Conservation (phyloP, 306 rosid species). For the Pterocarpus macrocarpus region DNA sequence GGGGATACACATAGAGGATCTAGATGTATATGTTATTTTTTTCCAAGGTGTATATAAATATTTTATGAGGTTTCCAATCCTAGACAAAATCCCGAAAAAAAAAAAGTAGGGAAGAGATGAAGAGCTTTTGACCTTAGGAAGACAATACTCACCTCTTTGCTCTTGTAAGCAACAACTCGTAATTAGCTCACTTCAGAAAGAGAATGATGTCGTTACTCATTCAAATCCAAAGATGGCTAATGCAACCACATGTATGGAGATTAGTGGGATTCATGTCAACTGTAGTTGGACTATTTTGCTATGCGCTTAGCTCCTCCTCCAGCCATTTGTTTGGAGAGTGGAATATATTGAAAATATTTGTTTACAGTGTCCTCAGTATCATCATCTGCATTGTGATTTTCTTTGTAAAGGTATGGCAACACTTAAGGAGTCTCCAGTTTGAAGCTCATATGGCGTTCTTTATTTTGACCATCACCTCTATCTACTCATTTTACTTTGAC, state of each 20-base stretch:
- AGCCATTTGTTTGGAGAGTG: background rate
- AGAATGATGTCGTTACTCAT: background rate
- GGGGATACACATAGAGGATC: too few relatives aligned
- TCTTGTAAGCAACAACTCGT: too few relatives aligned
- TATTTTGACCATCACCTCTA: background rate
- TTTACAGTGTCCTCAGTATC: background rate
- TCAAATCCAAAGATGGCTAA: background rate
- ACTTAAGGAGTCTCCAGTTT: background rate
- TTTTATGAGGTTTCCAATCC: too few relatives aligned
- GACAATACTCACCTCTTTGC: too few relatives aligned
- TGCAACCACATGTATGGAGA: background rate
- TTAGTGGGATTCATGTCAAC: background rate
- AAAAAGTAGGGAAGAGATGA: too few relatives aligned
- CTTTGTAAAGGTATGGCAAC: background rate
- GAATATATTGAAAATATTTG: background rate
- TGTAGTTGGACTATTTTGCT: background rate
- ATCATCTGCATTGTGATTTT: background rate
- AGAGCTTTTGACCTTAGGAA: too few relatives aligned
- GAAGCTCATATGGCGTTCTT: slow-evolving; percentile 1
- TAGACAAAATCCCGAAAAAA: too few relatives aligned
- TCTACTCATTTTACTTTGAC: slow-evolving; percentile 16
- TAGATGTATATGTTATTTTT: too few relatives aligned
- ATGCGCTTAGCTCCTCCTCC: background rate
- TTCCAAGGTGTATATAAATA: too few relatives aligned
- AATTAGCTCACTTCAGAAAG: background rate